Conservation (phyloP, 805 yeast species). For the Ogataea nonfermentans region DNA sequence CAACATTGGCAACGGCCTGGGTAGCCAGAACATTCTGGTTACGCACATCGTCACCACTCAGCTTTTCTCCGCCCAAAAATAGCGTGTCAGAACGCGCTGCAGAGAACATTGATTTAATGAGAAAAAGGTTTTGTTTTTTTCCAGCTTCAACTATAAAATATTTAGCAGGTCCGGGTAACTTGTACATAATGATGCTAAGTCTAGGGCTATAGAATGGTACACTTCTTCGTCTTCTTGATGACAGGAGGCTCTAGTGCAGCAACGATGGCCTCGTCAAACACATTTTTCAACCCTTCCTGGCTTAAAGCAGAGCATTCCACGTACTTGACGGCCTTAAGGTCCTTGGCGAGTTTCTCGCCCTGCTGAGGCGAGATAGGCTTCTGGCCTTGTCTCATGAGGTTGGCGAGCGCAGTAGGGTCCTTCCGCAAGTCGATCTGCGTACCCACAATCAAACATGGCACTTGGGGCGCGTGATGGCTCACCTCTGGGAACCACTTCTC, state of each 20-base stretch:
- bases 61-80: slow-evolving; percentile 93
- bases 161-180: too few species aligned
- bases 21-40: slow-evolving; percentile 96
- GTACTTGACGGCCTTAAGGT: slow-evolving; percentile 91
- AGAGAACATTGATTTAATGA: slow-evolving; percentile 48
- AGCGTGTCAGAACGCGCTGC: slow-evolving; percentile 88
- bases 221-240: slow-evolving; percentile 74
- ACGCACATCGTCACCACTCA: slow-evolving; percentile 94
- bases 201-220: slow-evolving; percentile 64
- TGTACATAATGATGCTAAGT: too few species aligned
- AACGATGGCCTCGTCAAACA: slow-evolving; percentile 97
- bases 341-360: slow-evolving; percentile 92
- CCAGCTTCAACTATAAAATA: not conserved
- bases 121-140: slow-evolving; percentile 3
- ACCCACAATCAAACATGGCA: slow-evolving; percentile 94
- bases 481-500: slow-evolving; percentile 99
- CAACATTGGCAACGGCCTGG: slow-evolving; percentile 76
- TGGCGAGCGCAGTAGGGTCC: slow-evolving; percentile 86
- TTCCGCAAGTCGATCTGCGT: slow-evolving; percentile 94
- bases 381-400: slow-evolving; percentile 86
- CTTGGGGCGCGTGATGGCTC: slow-evolving; percentile 92
- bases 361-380: slow-evolving; percentile 80
- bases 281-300: slow-evolving; percentile 94
- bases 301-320: slow-evolving; percentile 98
- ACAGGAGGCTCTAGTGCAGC: slow-evolving; percentile 98